A percentile compares a stretch with the other conserved stretches of the same genome.
These are phyloP conservation scores for Sechiopsis laciniata DNA, from an alignment of 306 rosid species.

Conservation along the genomic window DNA sequence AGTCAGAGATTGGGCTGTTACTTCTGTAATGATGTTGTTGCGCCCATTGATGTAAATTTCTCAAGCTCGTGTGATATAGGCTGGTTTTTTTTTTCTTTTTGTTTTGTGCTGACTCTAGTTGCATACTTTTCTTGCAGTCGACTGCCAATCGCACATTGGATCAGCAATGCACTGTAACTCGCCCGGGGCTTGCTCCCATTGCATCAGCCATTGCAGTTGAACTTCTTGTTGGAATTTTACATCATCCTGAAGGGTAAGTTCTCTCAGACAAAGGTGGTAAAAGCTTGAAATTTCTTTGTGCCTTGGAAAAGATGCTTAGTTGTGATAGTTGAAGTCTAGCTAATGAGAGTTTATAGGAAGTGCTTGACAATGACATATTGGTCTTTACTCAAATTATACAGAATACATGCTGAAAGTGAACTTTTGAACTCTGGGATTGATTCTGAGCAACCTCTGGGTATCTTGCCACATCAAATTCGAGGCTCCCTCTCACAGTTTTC, in stretches of 20 bases:
- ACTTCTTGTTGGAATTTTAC: constrained; percentile 77
- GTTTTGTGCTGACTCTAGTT: constrained; percentile 20
- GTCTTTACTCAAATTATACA: constrained; percentile 30
- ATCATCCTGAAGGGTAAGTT: constrained; percentile 81
- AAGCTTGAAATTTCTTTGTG: constrained; percentile 9
- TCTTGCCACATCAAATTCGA: constrained; percentile 93
- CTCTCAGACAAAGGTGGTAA: constrained; percentile 18
- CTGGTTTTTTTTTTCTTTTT: not conserved
- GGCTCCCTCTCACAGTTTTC: constrained; percentile 78
- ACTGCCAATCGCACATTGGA: constrained; percentile 92
- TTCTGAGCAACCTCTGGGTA: constrained; percentile 75
- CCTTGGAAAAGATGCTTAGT: constrained; percentile 11
- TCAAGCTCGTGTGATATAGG: constrained; percentile 19
- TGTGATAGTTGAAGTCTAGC: not conserved
- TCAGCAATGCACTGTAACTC: constrained; percentile 97
- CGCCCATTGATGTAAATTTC: constrained; percentile 82
- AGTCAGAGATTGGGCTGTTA: constrained; percentile 84
- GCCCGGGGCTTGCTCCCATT: constrained; percentile 95
- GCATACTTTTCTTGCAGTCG: constrained; percentile 50
- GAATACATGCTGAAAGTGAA: constrained; percentile 77
- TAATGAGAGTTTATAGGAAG: not conserved
- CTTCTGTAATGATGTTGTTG: constrained; percentile 94
- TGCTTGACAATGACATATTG: constrained; percentile 19
- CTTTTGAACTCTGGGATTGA: constrained; percentile 30
- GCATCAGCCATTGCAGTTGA: constrained; percentile 94